Conservation (phyloP, 208 protist genomes). For the Wallacemonas rigidus region DNA sequence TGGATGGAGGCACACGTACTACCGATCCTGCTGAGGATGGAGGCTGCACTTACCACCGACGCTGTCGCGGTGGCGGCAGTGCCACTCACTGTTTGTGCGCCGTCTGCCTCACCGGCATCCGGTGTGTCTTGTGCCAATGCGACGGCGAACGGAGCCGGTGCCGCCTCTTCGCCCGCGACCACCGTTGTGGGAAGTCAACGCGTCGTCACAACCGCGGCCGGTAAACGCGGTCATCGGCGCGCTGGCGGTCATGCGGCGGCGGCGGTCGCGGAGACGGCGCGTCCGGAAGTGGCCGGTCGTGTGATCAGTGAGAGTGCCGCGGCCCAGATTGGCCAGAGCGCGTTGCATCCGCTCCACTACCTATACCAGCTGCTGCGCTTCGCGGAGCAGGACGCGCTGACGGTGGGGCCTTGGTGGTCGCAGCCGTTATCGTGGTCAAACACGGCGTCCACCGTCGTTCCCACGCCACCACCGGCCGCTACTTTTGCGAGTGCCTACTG, state of each 20-base stretch:
- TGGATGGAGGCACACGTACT: slow-evolving; percentile 4
- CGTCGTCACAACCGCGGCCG: neutral
- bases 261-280: neutral
- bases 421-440: neutral
- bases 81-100: neutral
- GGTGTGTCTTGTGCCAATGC: neutral
- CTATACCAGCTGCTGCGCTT: slow-evolving; percentile 3
- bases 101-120: neutral
- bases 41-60: neutral
- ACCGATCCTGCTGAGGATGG: neutral
- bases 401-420: neutral
- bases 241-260: neutral
- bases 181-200: neutral
- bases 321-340: neutral
- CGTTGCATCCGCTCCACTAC: slow-evolving; percentile 10
- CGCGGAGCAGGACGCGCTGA: slow-evolving; percentile 8
- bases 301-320: neutral
- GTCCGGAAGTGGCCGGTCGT: neutral
- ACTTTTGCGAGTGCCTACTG: neutral
- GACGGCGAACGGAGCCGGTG: neutral
- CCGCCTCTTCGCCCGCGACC: neutral
- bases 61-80: neutral
- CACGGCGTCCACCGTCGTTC: neutral
- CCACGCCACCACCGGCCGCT: neutral
- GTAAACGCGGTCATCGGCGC: slow-evolving; percentile 1